Percentiles rank a stretch among this genome's conserved stretches.
These are phyloP conservation scores for Carex parvula DNA, from an alignment of 176 grass and related monocot species.

Conservation along the genomic window DNA sequence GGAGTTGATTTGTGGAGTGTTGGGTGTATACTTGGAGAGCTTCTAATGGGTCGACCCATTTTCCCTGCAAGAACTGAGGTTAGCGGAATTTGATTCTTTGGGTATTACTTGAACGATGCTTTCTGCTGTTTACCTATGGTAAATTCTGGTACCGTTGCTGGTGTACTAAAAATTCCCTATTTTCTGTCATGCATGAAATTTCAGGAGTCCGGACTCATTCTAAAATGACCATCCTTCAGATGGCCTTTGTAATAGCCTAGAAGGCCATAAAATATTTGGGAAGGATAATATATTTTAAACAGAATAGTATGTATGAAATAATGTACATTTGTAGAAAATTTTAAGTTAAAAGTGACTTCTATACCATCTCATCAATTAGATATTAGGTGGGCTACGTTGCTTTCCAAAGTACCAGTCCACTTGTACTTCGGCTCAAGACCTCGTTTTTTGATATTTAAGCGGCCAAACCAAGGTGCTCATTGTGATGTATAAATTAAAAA, in stretches of 20 bases:
- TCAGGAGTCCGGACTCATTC: neutral
- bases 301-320: neutral
- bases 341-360: neutral
- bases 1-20: slow-evolving; percentile 97
- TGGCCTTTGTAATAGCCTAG: neutral
- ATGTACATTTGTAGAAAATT: neutral
- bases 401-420: neutral
- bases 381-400: neutral
- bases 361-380: neutral
- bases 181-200: neutral
- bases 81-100: neutral
- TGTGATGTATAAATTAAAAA: neutral
- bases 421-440: neutral
- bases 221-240: neutral
- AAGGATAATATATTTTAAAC: neutral
- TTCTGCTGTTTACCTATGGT: neutral
- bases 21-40: slow-evolving; percentile 85
- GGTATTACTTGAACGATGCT: neutral
- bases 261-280: neutral
- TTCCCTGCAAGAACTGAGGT: slow-evolving; percentile 91
- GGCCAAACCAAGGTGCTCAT: neutral
- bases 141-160: neutral
- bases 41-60: slow-evolving; percentile 64
- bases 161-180: neutral
- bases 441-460: neutral